phyloP scores from a whole-genome alignment of 2,329 filamentous ascomycete genomes.

The Grosmannia clavigera region DNA sequence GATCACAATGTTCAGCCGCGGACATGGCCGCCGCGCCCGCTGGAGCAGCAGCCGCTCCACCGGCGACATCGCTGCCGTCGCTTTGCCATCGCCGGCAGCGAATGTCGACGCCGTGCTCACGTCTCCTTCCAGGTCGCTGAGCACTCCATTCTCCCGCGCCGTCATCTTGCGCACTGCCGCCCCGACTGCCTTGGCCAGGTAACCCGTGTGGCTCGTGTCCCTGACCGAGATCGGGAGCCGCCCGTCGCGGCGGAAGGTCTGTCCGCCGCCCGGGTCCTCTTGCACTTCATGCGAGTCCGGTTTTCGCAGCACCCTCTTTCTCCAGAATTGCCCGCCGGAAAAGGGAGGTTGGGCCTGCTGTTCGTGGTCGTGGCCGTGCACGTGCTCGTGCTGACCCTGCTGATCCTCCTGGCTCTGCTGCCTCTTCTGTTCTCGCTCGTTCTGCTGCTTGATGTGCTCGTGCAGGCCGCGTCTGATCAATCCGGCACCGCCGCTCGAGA shows the following conservation, averaged over 20 bases:
- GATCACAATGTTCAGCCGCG: conserved; percentile 63
- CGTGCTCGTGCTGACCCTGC: not conserved
- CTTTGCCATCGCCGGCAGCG: not conserved
- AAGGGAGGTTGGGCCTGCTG: not conserved
- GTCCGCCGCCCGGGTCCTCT: not conserved
- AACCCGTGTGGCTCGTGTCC: conserved; percentile 56
- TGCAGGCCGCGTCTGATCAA: not conserved
- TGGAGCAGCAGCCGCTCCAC: conserved; percentile 10
- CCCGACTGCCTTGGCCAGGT: conserved; percentile 61
- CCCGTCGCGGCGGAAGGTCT: conserved; percentile 46
- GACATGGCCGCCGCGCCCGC: conserved; percentile 21
- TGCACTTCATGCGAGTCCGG: not conserved
- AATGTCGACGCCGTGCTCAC: not conserved
- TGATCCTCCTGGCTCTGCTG: not conserved
- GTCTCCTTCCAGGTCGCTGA: not conserved
- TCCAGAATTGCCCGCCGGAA: conserved; percentile 1
- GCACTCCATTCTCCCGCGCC: conserved; percentile 20
- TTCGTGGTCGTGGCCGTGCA: too few species aligned
- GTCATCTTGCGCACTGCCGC: conserved; percentile 47
- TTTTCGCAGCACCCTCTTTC: not conserved
- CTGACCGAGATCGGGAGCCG: conserved; percentile 60
- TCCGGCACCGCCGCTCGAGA: not conserved
- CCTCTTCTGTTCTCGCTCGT: not conserved
- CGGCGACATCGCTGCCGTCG: conserved; percentile 1
- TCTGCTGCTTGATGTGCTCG: not conserved